Conservation (phyloP, 75 land plant genomes). For the Cupressus sempervirens region DNA sequence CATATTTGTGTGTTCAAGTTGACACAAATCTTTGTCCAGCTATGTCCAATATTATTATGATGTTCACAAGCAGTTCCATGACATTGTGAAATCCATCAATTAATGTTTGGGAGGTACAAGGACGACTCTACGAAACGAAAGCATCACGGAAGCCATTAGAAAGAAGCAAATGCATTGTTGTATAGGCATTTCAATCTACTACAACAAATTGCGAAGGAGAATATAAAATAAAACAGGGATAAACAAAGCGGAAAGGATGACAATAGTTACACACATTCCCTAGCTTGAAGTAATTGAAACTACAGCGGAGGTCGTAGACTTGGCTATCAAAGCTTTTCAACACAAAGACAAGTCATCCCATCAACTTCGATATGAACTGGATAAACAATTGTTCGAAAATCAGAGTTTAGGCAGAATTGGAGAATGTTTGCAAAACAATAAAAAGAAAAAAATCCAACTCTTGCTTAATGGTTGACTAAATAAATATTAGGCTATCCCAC, state of each 20-base stretch:
- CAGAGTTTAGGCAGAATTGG: conserved; percentile 38
- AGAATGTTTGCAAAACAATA: conserved; percentile 39
- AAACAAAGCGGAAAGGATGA: neutral
- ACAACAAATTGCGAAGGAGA: too few species aligned
- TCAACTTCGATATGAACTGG: conserved; percentile 10
- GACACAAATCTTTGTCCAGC: too few species aligned
- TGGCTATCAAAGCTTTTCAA: conserved; percentile 63
- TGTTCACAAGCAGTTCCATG: too few species aligned
- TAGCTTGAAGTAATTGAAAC: conserved; percentile 66
- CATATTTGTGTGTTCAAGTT: too few species aligned
- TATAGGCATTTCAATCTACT: too few species aligned
- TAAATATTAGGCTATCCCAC: neutral
- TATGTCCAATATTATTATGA: too few species aligned
- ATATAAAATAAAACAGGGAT: too few species aligned
- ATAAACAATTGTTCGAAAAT: conserved; percentile 49
- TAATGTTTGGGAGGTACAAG: too few species aligned
- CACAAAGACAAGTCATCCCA: conserved; percentile 25
- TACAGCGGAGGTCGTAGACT: conserved; percentile 74
- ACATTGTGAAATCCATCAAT: too few species aligned
- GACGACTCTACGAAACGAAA: too few species aligned
- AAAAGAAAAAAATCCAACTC: neutral
- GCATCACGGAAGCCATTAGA: too few species aligned
- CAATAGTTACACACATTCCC: conserved; percentile 12
- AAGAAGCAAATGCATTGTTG: too few species aligned
- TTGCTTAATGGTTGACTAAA: neutral